Evolutionary conservation across 2,329 filamentous ascomycete species (phyloP), one percentile per base, ranked within the genome.

Genomic region (Chaetoscypha palmicola): DNA sequence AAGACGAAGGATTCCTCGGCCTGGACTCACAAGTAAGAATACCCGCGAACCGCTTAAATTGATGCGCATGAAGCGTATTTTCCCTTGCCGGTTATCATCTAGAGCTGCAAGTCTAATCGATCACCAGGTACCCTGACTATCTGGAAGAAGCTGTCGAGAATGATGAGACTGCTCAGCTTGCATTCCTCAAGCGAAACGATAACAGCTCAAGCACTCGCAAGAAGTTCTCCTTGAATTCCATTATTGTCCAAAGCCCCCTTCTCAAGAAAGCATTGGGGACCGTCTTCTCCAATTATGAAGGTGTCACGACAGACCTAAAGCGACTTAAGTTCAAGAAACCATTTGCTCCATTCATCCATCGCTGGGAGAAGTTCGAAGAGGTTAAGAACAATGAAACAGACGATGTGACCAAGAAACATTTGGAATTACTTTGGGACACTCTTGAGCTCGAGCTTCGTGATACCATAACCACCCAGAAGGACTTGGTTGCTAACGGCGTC

Each of bases 291-390:
- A 66, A 62, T 16, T 76, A 75, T 47, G 71, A 72, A 1, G 70
- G 71, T 2, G 58, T 76, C 24, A 72, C 69, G 1, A 64, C 68
- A 12, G 65, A 59, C 1, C 56, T 75, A 39, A 64, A 71, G 38
- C 64, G 69, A 7, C 59, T 76, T 1, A 68, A 73, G 34, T 74
- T 76, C 48, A 55, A 55, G 5, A 64, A 62, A 2, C 68, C 67
- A 0, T 74, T 75, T 46, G 62, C 66, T 43, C 69, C 71, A 0
- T 65, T 77, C 17, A 69, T 76, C 31, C 73, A 77, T 51, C 66
- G 74, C 19, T 77, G 72, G 71, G 58, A 63, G 12, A 42, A 49
- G 1, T 60, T 69, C 10, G 21, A 48, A 9, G 43, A 57, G 16
- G 49, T 55, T 4, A 50, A 58, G 8, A 46, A 62, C 3, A 50